A percentile compares a stretch with the other conserved stretches of the same genome.
These are phyloP conservation scores for Manihot esculenta DNA, from an alignment of 441 rosid genomes.

Conservation along the genomic window DNA sequence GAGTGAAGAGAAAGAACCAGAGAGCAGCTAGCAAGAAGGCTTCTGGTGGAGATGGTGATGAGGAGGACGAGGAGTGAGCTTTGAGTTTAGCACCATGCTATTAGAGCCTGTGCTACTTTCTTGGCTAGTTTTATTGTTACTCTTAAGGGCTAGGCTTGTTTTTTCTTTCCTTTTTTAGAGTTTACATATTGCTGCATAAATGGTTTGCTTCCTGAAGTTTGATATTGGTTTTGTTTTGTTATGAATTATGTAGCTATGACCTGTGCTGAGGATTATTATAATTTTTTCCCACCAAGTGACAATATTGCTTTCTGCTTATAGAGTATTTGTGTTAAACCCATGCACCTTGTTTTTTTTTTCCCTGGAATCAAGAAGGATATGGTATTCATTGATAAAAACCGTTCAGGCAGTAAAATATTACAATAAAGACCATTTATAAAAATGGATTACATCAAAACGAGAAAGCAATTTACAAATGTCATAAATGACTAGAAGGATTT, in stretches of 20 bases:
- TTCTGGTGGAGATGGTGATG: constrained; percentile 46
- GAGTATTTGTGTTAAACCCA: neutral
- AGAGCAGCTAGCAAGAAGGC: constrained; percentile 42
- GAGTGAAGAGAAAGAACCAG: constrained; percentile 43
- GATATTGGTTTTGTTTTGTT: constrained; percentile 1
- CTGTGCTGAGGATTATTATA: neutral
- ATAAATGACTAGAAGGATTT: too few species aligned
- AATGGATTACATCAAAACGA: too few species aligned
- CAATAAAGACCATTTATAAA: too few species aligned
- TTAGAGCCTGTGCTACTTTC: neutral
- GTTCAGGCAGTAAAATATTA: too few species aligned
- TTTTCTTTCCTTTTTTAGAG: neutral
- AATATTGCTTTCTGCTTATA: neutral
- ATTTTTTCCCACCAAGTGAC: neutral
- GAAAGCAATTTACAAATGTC: too few species aligned
- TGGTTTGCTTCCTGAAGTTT: neutral
- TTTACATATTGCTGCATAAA: neutral
- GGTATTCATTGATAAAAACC: too few species aligned
- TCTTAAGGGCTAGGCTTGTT: neutral
- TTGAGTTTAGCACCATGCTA: neutral
- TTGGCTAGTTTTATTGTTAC: constrained; percentile 2
- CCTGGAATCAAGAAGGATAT: too few species aligned
- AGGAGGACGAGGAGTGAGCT: constrained; percentile 35
- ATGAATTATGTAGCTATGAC: constrained; percentile 6
- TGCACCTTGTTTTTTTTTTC: too few species aligned